Percentiles rank a stretch among this genome's conserved stretches.
phyloP scores from a whole-genome alignment of 2,329 filamentous ascomycete genomes.

The Hymenoscyphus occultus region DNA sequence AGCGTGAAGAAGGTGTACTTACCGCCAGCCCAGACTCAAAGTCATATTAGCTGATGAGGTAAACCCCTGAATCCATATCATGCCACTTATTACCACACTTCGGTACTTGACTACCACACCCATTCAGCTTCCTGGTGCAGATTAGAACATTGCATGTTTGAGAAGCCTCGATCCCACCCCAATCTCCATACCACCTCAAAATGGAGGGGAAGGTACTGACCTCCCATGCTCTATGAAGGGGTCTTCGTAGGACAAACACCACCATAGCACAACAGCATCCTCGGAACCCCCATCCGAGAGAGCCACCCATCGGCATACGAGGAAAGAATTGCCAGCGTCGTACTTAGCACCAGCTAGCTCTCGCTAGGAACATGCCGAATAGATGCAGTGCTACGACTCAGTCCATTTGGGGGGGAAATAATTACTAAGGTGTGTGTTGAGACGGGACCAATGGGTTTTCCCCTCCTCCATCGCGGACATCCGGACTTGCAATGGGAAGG shows the following conservation, averaged over 20 bases:
- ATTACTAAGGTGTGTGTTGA: no score
- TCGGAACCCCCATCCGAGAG: not conserved
- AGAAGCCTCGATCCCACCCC: not conserved
- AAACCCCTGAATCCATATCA: no score
- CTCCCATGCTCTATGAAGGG: not conserved
- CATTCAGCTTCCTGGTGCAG: not conserved
- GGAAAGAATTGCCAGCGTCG: conserved; percentile 1
- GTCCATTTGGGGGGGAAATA: not conserved
- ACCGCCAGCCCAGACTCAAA: no score
- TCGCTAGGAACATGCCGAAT: not conserved
- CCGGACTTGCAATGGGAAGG: not conserved
- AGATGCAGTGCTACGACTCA: not conserved
- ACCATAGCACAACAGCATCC: not conserved
- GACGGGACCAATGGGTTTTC: no score
- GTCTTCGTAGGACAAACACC: not conserved
- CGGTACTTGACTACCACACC: not conserved
- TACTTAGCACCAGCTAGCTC: not conserved
- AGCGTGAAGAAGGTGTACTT: no score
- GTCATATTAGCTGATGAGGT: no score
- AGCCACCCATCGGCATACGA: not conserved
- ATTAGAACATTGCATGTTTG: not conserved
- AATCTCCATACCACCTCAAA: not conserved
- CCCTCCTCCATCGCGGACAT: not conserved
- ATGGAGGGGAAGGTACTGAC: not conserved
- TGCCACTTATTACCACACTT: no score